Base-by-base conservation (phyloP, 306 rosid species). In the Sechiopsis laciniata region DNA sequence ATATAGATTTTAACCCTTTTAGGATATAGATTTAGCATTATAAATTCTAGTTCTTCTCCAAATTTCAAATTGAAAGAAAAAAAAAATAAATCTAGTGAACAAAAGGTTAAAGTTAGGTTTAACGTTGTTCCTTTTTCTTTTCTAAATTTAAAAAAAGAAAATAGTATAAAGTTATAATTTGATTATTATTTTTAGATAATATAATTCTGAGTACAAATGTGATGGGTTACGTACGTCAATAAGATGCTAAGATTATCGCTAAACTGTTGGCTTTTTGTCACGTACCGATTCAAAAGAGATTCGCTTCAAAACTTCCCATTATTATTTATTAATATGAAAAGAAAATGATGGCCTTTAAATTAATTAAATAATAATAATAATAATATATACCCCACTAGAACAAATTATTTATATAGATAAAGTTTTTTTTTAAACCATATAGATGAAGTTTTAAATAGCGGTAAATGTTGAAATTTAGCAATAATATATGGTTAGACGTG, bases 191-290 rank as follows among this genome's bases (percentile, higher is more conserved):
- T 61, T 14, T 35, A 2, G 0, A 62, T 8, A 62, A n/a, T 64
- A 35, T 20, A n/a, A 64, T 10, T 64, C 17, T 64, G 71, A 64
- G 37, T 37, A 64, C 8, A 16, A 64, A 9, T 48, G 10, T 67
- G 72, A 65, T 17, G 35, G 11, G 11, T 67, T 67, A 12, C 10
- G 0, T 45, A 21, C 17, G 37, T 46, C n/a, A 45, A 67, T 12
- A 67, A 67, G 72, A 19, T 67, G 37, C 37, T n/a, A 67, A 42
- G 9, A 55, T 66, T 66, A 66, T 66, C 72, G 26, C 17, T 19
- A 66, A 67, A 11, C 55, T 67, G 14, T 67, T 67, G 24, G 19
- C 72, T 20, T 67, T 67, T 67, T 67, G 72, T 46, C 72, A 67
- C 55, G 19, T 67, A 67, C 54, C 52, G 1, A 42, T 2, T 17